These are phyloP conservation scores for Pleodorina starrii DNA, from an alignment of 139 green algal genomes.

Conservation along the genomic window DNA sequence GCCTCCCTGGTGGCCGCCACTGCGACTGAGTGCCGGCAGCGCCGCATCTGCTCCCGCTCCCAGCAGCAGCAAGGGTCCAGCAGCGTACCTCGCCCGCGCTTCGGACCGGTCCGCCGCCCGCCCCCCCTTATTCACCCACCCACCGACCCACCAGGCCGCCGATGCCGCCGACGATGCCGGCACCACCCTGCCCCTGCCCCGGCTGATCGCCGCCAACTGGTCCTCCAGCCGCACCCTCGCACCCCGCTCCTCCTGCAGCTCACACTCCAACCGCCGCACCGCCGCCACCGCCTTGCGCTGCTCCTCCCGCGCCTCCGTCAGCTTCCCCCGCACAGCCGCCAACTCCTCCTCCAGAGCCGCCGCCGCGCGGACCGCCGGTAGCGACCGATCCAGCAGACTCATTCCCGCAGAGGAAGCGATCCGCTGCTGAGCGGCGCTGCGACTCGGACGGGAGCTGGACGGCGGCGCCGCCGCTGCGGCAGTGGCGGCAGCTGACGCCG, in stretches of 20 bases:
- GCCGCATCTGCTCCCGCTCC: no score
- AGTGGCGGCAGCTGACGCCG: background rate
- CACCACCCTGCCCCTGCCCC: no score
- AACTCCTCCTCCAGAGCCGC: conserved; percentile 47
- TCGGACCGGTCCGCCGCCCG: no score
- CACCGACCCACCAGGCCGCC: background rate
- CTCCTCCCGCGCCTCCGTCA: conserved; percentile 29
- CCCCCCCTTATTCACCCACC: no score
- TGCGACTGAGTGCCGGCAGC: no score
- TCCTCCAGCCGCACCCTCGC: conserved; percentile 5
- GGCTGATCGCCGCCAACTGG: conserved; percentile 12
- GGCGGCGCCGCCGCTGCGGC: background rate
- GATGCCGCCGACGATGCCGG: no score
- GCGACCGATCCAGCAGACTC: conserved; percentile 29
- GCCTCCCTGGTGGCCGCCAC: no score
- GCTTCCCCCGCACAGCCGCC: conserved; percentile 1
- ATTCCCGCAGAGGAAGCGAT: background rate
- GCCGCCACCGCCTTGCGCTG: conserved; percentile 16
- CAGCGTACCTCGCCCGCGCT: no score
- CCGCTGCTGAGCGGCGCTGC: background rate
- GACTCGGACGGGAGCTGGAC: background rate
- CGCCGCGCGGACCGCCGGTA: conserved; percentile 33
- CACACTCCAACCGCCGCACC: conserved; percentile 2
- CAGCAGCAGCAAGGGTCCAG: no score
- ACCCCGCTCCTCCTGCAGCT: conserved; percentile 17